Conservation (phyloP, 2,329 filamentous ascomycete genomes). For the Stagonosporopsis rhizophila region DNA sequence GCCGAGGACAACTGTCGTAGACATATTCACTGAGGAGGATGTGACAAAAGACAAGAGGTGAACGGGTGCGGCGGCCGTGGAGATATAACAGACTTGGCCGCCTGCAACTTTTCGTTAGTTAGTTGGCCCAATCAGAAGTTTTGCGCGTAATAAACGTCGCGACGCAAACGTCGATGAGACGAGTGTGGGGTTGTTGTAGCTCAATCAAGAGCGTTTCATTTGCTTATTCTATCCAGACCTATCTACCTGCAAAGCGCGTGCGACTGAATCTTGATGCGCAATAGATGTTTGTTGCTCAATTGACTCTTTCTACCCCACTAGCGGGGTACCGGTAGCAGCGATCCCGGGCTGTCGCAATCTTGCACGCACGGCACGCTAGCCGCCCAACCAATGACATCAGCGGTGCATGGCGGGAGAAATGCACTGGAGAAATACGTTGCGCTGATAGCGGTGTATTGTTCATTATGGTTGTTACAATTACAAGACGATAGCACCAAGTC, state of each 20-base stretch:
- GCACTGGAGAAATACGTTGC: neutral
- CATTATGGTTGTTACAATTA: neutral
- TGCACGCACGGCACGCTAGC: neutral
- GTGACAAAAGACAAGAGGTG: conserved; percentile 7
- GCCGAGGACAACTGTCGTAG: conserved; percentile 66
- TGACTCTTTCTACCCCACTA: conserved; percentile 15
- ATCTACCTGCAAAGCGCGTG: neutral
- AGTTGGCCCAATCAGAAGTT: conserved; percentile 32
- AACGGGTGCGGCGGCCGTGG: conserved; percentile 26
- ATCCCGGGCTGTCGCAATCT: conserved; percentile 5
- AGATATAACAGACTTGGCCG: conserved; percentile 29
- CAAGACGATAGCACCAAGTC: conserved; percentile 31
- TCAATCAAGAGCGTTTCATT: conserved; percentile 13
- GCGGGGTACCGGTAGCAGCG: neutral
- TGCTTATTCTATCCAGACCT: neutral
- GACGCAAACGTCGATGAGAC: conserved; percentile 16
- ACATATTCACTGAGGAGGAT: conserved; percentile 38
- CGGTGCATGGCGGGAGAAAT: conserved; percentile 2
- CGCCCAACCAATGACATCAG: conserved; percentile 12
- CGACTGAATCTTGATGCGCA: conserved; percentile 2
- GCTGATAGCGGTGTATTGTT: neutral
- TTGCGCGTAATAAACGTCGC: conserved; percentile 24
- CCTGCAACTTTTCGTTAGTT: conserved; percentile 24
- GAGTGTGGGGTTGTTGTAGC: conserved; percentile 11
- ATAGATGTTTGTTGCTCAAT: conserved; percentile 8